These are phyloP conservation scores for Rhynchospora breviuscula DNA, from an alignment of 176 grass and related monocot genomes.

Conservation along the genomic window DNA sequence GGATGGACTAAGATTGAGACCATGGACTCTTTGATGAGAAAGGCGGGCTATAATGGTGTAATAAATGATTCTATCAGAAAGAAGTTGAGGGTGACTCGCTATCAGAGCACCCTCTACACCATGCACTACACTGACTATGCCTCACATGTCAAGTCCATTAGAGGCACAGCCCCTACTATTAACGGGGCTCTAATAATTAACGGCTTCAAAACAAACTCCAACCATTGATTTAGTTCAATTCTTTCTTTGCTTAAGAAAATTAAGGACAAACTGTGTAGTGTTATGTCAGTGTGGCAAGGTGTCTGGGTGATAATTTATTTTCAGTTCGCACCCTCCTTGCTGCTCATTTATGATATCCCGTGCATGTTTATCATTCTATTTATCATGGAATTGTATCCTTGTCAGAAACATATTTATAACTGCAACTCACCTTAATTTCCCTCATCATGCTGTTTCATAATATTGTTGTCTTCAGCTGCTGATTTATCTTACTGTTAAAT, in stretches of 20 bases:
- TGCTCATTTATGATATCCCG: conserved; percentile 32
- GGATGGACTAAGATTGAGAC: conserved; percentile 85
- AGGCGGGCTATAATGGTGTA: conserved; percentile 71
- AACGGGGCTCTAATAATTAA: conserved; percentile 42
- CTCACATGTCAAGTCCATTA: conserved; percentile 67
- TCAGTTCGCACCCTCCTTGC: neutral
- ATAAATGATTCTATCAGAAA: conserved; percentile 71
- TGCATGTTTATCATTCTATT: conserved; percentile 14
- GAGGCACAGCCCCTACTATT: conserved; percentile 41
- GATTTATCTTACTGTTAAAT: neutral
- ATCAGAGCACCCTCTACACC: conserved; percentile 86
- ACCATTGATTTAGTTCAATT: conserved; percentile 50
- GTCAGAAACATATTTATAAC: neutral
- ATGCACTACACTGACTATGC: conserved; percentile 84
- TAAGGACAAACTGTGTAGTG: conserved; percentile 28
- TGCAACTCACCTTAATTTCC: neutral
- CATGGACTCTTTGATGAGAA: conserved; percentile 93
- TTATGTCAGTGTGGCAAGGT: conserved; percentile 13
- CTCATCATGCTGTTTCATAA: neutral
- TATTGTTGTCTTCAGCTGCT: neutral
- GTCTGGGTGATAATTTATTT: conserved; percentile 38
- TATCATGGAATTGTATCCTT: conserved; percentile 13
- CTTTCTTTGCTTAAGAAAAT: conserved; percentile 3
- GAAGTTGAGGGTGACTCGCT: conserved; percentile 70
- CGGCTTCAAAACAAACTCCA: conserved; percentile 42